Percentiles rank a stretch among this genome's conserved stretches.
Conservation (phyloP, 2,329 filamentous ascomycete species). For the Clonostachys sp. region DNA sequence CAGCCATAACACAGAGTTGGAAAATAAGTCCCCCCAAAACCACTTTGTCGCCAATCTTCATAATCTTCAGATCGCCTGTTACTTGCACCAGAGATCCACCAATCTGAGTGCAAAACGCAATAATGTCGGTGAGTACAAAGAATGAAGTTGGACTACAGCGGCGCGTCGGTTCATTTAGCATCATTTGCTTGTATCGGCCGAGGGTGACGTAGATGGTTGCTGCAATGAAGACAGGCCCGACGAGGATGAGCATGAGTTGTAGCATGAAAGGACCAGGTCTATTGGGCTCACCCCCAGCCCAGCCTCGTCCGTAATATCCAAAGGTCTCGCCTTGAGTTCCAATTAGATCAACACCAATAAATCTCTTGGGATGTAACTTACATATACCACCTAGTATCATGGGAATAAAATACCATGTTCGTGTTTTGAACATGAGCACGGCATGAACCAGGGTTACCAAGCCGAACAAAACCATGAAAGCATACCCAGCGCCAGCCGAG, state of each 20-base stretch:
- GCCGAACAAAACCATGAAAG: background rate
- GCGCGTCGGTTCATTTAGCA: conserved; percentile 2
- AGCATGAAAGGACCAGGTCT: conserved; percentile 7
- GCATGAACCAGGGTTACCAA: background rate
- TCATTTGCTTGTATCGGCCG: conserved; percentile 1
- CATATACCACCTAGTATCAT: background rate
- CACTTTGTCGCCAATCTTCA: background rate
- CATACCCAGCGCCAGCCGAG: background rate
- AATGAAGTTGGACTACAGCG: background rate
- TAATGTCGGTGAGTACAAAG: background rate
- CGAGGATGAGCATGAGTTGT: conserved; percentile 8
- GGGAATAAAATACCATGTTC: background rate
- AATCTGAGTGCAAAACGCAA: background rate
- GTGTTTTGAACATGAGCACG: background rate
- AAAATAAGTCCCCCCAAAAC: background rate
- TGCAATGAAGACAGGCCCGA: conserved; percentile 40
- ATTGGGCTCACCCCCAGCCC: conserved; percentile 4
- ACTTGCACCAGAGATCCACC: background rate
- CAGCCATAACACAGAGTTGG: background rate
- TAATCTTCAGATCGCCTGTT: background rate
- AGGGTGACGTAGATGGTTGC: conserved; percentile 65
- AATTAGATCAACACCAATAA: background rate
- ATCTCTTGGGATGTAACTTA: background rate
- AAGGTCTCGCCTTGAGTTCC: background rate
- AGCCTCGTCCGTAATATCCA: conserved; percentile 1